Conservation (phyloP, 768 basidiomycete species). For the Austroboletus eburneus region DNA sequence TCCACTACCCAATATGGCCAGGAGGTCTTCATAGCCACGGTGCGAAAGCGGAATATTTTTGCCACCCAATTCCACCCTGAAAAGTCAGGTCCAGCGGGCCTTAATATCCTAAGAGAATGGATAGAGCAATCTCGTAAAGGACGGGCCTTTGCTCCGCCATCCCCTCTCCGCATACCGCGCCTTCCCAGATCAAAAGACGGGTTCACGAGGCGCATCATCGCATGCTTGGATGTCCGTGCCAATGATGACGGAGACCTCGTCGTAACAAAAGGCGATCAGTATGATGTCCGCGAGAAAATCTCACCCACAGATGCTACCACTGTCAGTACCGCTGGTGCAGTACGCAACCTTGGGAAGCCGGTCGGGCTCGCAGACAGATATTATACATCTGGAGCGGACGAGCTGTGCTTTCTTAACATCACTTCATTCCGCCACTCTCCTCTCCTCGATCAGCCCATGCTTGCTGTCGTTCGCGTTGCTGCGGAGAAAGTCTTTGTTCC, state of each 20-base stretch:
- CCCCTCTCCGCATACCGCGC: constrained; percentile 27
- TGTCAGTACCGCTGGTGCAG: constrained; percentile 60
- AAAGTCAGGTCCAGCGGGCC: constrained; percentile 88
- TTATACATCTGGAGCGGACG: constrained; percentile 87
- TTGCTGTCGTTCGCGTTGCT: constrained; percentile 87
- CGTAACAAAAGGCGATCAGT: constrained; percentile 99
- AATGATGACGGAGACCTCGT: constrained; percentile 97
- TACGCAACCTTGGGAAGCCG: constrained; percentile 97
- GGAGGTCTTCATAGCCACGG: constrained; percentile 83
- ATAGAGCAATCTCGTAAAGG: constrained; percentile 50
- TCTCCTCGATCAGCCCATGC: constrained; percentile 95
- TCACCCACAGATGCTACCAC: constrained; percentile 22
- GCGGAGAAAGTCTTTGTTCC: constrained; percentile 92
- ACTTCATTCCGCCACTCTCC: constrained; percentile 98
- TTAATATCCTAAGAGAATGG: constrained; percentile 79
- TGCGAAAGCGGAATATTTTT: constrained; percentile 82
- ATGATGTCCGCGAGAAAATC: constrained; percentile 89
- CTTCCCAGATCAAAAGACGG: constrained; percentile 49
- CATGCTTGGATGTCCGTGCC: constrained; percentile 95
- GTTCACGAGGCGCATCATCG: constrained; percentile 91
- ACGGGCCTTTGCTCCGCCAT: constrained; percentile 32
- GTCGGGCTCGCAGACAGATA: constrained; percentile 87
- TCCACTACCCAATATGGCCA: constrained; percentile 92
- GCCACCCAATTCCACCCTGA: constrained; percentile 98
- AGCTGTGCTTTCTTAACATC: constrained; percentile 97